phyloP scores from a whole-genome alignment of 257 asterid species.

The Buddleja alternifolia region DNA sequence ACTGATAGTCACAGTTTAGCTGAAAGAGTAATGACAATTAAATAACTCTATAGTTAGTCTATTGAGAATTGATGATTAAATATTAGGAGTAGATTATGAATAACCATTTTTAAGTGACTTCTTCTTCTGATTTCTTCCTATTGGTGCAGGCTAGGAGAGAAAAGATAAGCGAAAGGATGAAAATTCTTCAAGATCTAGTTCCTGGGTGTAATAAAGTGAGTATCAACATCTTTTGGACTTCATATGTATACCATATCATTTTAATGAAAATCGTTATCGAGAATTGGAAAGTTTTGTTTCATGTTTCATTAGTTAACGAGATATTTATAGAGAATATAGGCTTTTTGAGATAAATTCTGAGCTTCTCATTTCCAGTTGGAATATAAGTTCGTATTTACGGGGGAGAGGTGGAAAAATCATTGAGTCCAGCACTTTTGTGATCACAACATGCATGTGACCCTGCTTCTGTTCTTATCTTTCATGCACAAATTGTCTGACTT shows the following conservation, averaged over 20 bases:
- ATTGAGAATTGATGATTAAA: slow-evolving; percentile 7
- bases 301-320: too few species aligned
- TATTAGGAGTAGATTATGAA: not conserved
- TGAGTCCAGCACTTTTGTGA: too few species aligned
- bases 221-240: not conserved
- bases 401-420: too few species aligned
- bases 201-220: slow-evolving; percentile 60
- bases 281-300: not conserved
- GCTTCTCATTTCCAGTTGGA: too few species aligned
- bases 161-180: slow-evolving; percentile 56
- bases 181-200: slow-evolving; percentile 50
- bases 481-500: too few species aligned
- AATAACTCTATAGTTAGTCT: not conserved
- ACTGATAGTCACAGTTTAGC: slow-evolving; percentile 64
- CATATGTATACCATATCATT: not conserved
- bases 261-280: not conserved
- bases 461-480: too few species aligned
- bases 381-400: too few species aligned
- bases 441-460: too few species aligned
- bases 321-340: too few species aligned
- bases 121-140: not conserved
- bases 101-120: slow-evolving; percentile 1
- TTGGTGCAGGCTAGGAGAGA: slow-evolving; percentile 56
- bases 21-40: slow-evolving; percentile 43
- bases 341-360: too few species aligned